Conservation (phyloP, 2,329 filamentous ascomycete genomes). For the Zymoseptoria passerinii region DNA sequence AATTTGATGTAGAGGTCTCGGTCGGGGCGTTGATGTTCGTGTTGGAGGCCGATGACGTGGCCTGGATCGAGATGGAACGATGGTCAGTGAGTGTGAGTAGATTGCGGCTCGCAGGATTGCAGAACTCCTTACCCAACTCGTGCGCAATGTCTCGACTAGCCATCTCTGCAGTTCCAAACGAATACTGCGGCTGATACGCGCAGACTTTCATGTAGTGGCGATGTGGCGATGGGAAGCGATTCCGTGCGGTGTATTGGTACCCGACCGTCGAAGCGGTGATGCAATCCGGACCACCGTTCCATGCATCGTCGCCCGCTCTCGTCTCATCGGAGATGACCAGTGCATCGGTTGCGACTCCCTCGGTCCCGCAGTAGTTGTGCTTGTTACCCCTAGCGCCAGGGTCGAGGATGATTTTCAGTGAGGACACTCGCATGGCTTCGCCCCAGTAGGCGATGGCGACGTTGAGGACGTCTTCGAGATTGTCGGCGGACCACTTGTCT, state of each 20-base stretch:
- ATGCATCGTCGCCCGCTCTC: conserved; percentile 9
- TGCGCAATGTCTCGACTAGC: conserved; percentile 8
- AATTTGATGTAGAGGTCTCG: conserved; percentile 9
- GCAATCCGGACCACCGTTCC: conserved; percentile 8
- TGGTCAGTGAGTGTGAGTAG: neutral
- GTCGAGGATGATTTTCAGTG: conserved; percentile 11
- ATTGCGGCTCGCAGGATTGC: neutral
- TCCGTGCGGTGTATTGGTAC: conserved; percentile 7
- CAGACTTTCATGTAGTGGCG: conserved; percentile 5
- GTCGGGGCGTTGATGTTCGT: conserved; percentile 15
- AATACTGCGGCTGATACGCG: neutral
- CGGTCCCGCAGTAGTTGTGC: conserved; percentile 3
- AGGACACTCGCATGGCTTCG: conserved; percentile 10
- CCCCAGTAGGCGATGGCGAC: conserved; percentile 13
- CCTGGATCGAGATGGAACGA: conserved; percentile 2
- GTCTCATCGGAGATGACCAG: conserved; percentile 16
- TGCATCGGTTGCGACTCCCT: conserved; percentile 5
- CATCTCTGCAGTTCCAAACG: neutral
- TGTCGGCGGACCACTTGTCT: conserved; percentile 11
- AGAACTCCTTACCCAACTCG: conserved; percentile 11
- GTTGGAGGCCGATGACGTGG: conserved; percentile 12
- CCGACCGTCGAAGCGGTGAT: conserved; percentile 11
- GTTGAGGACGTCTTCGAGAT: conserved; percentile 12
- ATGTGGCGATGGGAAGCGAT: neutral
- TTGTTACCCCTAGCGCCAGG: conserved; percentile 1